Base-by-base conservation (phyloP, 768 basidiomycete species). In the Russula sp. region DNA sequence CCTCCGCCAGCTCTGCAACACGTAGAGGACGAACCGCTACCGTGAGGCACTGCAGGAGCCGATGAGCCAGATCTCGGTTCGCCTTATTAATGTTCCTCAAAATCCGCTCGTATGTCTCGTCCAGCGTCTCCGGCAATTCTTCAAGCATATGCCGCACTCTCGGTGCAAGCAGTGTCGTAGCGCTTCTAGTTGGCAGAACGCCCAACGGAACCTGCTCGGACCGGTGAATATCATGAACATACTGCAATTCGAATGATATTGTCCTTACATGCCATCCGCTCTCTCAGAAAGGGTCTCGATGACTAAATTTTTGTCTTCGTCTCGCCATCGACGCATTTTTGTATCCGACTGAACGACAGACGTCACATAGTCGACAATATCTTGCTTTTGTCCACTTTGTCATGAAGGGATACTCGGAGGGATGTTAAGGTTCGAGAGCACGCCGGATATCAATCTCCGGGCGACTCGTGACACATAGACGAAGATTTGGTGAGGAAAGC, bases 51-150 rank as follows among this genome's bases (percentile, higher is more conserved):
- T 57, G 56, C 5, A 57, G 22, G 10, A 57, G 24, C 7, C 42
- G 56, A 30, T 28, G 40, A 13, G 42, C 56, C 3, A 46, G 56
- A 5, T 26, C 56, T 14, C 56, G 20, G 11, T 57, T 57, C 22
- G 56, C 42, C 56, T 46, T 57, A 11, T 44, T 57, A n/a, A 57
- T 57, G 10, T 57, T 42, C 56, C 28, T 28, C 3, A 57, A 8
- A n/a, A 57, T n/a, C 1, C 56, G 56, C 16, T 44, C 40, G 42
- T 57, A 57, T 7, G 56, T 57, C 28, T 57, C 56, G 56, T 57
- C 56, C 11, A 57, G 28, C 0, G 56, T 13, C 7, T 44, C 56
- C 2, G 56, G 42, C 28, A 57, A 44, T 57, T 46, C 56, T n/a
- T 13, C 46, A 2, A 57, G 56, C 3, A 46, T 57, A 1, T 36